These are phyloP conservation scores for Hanseniaspora valbyensis DNA, from an alignment of 805 yeast genomes.

Conservation along the genomic window DNA sequence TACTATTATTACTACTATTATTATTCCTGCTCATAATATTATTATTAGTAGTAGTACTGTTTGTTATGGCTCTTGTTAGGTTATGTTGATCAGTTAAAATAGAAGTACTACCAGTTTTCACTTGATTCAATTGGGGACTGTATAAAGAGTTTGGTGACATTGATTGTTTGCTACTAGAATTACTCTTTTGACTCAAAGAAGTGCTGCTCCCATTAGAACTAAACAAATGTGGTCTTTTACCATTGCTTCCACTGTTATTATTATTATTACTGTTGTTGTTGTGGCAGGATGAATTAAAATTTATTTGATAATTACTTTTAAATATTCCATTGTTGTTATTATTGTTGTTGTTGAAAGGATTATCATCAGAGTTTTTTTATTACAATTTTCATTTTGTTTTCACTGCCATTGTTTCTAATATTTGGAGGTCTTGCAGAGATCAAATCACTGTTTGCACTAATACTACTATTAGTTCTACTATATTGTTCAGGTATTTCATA, in stretches of 20 bases:
- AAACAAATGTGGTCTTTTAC: background rate
- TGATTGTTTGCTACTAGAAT: constrained; percentile 1
- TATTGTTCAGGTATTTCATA: constrained; percentile 13
- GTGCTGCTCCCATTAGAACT: background rate
- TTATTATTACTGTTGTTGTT: background rate
- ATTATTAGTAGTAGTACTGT: no score
- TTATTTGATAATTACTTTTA: constrained; percentile 12
- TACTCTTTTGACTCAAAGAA: background rate
- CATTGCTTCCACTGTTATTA: background rate
- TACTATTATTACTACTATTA: background rate
- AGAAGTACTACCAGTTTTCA: background rate
- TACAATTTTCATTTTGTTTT: background rate
- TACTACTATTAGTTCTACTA: background rate
- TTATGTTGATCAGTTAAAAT: no score
- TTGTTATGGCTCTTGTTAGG: background rate
- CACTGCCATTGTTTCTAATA: background rate
- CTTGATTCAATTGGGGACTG: background rate
- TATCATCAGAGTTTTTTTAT: background rate
- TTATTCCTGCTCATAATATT: background rate
- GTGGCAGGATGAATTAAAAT: background rate
- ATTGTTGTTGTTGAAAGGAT: background rate
- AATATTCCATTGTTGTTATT: background rate
- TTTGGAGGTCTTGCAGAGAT: background rate
- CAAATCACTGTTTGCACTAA: background rate
- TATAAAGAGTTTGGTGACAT: background rate